These are phyloP conservation scores for Diaporthe citriasiana DNA, from an alignment of 2,329 filamentous ascomycete species.

Conservation along the genomic window DNA sequence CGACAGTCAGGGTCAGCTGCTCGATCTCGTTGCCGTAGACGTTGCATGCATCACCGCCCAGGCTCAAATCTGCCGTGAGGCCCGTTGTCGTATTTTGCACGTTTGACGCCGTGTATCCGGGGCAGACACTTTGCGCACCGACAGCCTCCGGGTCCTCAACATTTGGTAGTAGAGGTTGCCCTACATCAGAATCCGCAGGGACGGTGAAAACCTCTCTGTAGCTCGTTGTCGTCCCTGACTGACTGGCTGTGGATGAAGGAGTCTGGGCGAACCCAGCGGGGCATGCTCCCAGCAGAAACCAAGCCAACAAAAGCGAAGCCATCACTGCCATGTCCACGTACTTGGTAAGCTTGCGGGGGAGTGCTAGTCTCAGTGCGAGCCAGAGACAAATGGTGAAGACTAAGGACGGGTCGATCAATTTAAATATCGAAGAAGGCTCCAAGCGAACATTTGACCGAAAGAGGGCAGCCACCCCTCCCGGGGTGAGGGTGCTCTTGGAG, in stretches of 20 bases:
- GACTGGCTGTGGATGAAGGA: background rate
- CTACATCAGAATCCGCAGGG: constrained; percentile 36
- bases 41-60: constrained; percentile 79
- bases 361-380: constrained; percentile 16
- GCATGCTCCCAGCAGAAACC: constrained; percentile 24
- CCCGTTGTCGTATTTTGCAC: constrained; percentile 66
- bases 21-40: constrained; percentile 81
- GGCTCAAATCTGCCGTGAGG: constrained; percentile 76
- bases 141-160: constrained; percentile 41
- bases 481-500: background rate
- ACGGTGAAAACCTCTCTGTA: constrained; percentile 40
- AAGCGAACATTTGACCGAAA: constrained; percentile 19
- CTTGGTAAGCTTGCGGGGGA: constrained; percentile 24
- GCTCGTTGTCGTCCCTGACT: constrained; percentile 36
- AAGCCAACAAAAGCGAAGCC: constrained; percentile 35
- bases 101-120: constrained; percentile 76
- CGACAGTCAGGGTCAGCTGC: constrained; percentile 50
- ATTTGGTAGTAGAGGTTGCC: constrained; percentile 39
- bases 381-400: constrained; percentile 25
- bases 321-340: constrained; percentile 32
- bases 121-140: constrained; percentile 59
- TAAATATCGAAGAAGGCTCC: constrained; percentile 21
- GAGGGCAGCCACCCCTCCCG: background rate
- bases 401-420: background rate
- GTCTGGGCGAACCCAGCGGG: constrained; percentile 25